These are phyloP conservation scores for Phytophthora podocarpi DNA, from an alignment of 352 stramenopile species.

Conservation along the genomic window DNA sequence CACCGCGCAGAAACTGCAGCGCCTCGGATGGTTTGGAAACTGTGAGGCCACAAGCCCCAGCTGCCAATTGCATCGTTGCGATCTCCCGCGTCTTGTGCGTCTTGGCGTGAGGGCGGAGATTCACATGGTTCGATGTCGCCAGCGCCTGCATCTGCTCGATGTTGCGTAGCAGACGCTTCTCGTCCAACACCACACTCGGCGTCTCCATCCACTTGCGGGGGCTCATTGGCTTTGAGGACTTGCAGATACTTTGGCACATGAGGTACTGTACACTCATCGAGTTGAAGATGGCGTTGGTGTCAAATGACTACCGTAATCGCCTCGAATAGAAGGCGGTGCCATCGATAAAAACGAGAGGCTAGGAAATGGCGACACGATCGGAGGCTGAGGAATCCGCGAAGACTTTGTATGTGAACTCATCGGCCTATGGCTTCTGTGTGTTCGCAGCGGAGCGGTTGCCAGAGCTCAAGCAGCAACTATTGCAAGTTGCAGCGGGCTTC, in stretches of 20 bases:
- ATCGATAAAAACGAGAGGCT: slow-evolving; percentile 17
- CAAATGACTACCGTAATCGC: neutral
- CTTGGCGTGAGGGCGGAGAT: slow-evolving; percentile 73
- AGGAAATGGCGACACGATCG: slow-evolving; percentile 10
- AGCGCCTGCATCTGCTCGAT: slow-evolving; percentile 71
- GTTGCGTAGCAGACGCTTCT: slow-evolving; percentile 62
- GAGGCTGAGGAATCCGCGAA: neutral
- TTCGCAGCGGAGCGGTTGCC: slow-evolving; percentile 44
- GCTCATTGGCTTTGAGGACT: slow-evolving; percentile 8
- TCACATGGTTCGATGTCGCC: slow-evolving; percentile 46
- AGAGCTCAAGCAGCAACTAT: slow-evolving; percentile 41
- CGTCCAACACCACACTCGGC: slow-evolving; percentile 68
- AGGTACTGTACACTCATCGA: too few species aligned
- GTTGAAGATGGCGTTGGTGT: too few species aligned
- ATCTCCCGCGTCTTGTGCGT: slow-evolving; percentile 84
- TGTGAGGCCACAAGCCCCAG: slow-evolving; percentile 63
- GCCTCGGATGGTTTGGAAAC: slow-evolving; percentile 75
- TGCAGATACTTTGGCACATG: neutral
- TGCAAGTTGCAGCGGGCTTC: slow-evolving; percentile 31
- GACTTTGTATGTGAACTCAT: slow-evolving; percentile 57
- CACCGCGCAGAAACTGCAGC: slow-evolving; percentile 62
- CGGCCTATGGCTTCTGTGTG: slow-evolving; percentile 77
- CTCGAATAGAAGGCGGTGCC: neutral
- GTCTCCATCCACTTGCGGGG: slow-evolving; percentile 44
- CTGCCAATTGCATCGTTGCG: slow-evolving; percentile 51